Conservation (phyloP, 2,329 filamentous ascomycete species). For the Delphinella strobiligena region DNA sequence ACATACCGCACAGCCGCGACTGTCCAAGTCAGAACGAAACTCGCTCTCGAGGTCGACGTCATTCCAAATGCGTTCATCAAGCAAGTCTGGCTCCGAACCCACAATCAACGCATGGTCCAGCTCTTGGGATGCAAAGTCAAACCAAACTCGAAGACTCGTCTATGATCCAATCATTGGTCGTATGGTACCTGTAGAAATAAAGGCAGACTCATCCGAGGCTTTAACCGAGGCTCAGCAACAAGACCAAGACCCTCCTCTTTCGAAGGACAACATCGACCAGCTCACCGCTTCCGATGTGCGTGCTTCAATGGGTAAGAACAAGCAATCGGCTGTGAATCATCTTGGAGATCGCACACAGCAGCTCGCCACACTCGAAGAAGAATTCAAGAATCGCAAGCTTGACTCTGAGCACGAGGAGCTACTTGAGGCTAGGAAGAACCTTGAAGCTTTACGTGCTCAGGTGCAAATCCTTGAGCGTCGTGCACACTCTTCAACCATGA, state of each 20-base stretch:
- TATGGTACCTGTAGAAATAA: conserved; percentile 16
- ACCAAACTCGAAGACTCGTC: conserved; percentile 17
- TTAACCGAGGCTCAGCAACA: conserved; percentile 4
- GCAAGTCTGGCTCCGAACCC: conserved; percentile 6
- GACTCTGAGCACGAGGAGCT: conserved; percentile 5
- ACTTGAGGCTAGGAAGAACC: conserved; percentile 1
- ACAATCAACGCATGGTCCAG: conserved; percentile 9
- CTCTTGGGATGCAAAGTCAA: conserved; percentile 21
- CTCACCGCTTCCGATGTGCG: conserved; percentile 30
- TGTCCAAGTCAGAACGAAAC: not conserved
- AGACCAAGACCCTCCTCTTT: conserved; percentile 14
- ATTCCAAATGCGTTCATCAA: conserved; percentile 7
- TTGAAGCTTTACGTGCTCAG: conserved; percentile 4
- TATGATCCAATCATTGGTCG: conserved; percentile 27
- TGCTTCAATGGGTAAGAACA: conserved; percentile 28
- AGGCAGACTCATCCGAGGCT: conserved; percentile 1
- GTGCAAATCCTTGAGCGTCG: conserved; percentile 5
- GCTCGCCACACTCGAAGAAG: not conserved
- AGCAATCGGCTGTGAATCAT: conserved; percentile 8
- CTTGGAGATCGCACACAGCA: not conserved
- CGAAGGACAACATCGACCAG: conserved; percentile 28
- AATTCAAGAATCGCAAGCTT: not conserved
- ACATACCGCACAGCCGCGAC: not conserved
- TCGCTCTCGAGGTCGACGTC: conserved; percentile 2
- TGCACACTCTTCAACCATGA: conserved; percentile 1